phyloP scores from a whole-genome alignment of 2,329 filamentous ascomycete genomes.

The Colletotrichum viniferum region DNA sequence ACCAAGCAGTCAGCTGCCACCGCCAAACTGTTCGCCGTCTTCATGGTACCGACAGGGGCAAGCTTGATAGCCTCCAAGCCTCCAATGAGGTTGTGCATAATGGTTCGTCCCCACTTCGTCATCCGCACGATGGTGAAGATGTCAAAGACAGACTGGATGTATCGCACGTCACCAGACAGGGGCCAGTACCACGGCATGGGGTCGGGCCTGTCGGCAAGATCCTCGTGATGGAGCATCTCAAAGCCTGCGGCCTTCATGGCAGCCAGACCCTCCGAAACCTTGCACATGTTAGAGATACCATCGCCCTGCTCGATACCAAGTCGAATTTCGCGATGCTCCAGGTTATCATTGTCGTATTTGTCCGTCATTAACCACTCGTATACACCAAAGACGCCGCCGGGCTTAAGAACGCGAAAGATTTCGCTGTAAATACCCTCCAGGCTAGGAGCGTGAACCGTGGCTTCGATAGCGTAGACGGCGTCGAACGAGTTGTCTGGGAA shows the following conservation, averaged over 20 bases:
- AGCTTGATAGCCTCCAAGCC: conserved; percentile 75
- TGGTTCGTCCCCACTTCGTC: conserved; percentile 80
- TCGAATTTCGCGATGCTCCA: conserved; percentile 82
- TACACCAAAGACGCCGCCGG: conserved; percentile 90
- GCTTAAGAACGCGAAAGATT: conserved; percentile 90
- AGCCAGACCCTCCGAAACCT: conserved; percentile 74
- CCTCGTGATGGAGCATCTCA: conserved; percentile 41
- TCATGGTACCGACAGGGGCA: conserved; percentile 84
- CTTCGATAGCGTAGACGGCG: conserved; percentile 93
- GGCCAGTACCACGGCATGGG: conserved; percentile 93
- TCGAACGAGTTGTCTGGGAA: conserved; percentile 90
- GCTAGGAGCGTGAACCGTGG: conserved; percentile 87
- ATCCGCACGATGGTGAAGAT: conserved; percentile 84
- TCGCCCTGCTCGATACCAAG: conserved; percentile 91
- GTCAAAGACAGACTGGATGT: conserved; percentile 81
- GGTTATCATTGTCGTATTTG: conserved; percentile 84
- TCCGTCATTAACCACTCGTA: conserved; percentile 99
- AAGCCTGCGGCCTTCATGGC: conserved; percentile 89
- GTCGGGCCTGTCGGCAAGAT: conserved; percentile 75
- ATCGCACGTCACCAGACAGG: conserved; percentile 81
- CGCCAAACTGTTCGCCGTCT: conserved; percentile 91
- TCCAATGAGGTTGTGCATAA: conserved; percentile 80
- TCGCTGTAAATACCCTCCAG: conserved; percentile 88
- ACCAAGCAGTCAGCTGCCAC: conserved; percentile 84
- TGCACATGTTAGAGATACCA: conserved; percentile 95